Evolutionary conservation across 2,329 filamentous ascomycete species (phyloP).

Genomic region (Neospermospora avenae): DNA sequence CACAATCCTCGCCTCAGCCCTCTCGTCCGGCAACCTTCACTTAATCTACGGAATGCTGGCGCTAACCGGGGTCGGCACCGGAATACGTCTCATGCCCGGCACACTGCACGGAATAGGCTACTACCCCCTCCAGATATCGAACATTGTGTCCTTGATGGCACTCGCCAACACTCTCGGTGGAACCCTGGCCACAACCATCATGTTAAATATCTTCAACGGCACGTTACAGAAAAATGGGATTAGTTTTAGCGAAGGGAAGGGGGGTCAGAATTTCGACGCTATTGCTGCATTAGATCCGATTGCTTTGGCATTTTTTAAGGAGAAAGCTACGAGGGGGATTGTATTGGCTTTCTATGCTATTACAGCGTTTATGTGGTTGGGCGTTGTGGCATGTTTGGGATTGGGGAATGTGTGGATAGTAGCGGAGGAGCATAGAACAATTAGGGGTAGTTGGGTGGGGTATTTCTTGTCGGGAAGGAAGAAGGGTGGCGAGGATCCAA

Average conservation of each 20-base stretch:
- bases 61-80: constrained; percentile 59
- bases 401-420: constrained; percentile 47
- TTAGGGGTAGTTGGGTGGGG: constrained; percentile 18
- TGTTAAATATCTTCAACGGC: constrained; percentile 69
- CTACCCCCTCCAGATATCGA: constrained; percentile 55
- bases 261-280: constrained; percentile 36
- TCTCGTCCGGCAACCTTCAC: constrained; percentile 45
- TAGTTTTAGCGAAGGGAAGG: constrained; percentile 15
- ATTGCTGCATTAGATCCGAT: constrained; percentile 37
- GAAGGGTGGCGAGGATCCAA: not conserved
- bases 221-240: constrained; percentile 20
- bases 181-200: constrained; percentile 62
- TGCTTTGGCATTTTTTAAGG: constrained; percentile 39
- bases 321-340: constrained; percentile 52
- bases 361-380: constrained; percentile 53
- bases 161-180: constrained; percentile 62
- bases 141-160: constrained; percentile 56
- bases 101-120: constrained; percentile 60
- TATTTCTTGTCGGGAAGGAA: not conserved
- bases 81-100: constrained; percentile 61
- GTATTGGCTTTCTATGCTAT: constrained; percentile 63
- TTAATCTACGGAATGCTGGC: constrained; percentile 65
- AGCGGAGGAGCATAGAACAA: constrained; percentile 21
- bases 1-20: constrained; percentile 54
- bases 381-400: constrained; percentile 42